These are phyloP conservation scores for Heliosperma pusillum DNA, from an alignment of 148 eudicot genomes.

Conservation along the genomic window DNA sequence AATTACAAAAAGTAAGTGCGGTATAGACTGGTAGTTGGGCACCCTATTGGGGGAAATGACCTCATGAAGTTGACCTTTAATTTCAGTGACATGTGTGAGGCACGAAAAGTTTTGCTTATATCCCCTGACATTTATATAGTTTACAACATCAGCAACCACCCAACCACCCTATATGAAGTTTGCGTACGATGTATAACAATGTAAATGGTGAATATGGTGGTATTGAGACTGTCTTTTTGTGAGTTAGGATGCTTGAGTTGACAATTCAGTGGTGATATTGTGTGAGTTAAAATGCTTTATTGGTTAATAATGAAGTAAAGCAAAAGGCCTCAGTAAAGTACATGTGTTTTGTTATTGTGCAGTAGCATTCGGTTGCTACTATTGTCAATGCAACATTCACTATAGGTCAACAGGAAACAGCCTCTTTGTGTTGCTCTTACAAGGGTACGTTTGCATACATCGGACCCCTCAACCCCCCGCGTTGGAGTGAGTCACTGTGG, in stretches of 20 bases:
- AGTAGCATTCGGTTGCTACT: neutral
- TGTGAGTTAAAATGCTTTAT: neutral
- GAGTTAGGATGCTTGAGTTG: neutral
- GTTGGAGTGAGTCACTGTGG: neutral
- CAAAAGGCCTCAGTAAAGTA: neutral
- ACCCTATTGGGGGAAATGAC: neutral
- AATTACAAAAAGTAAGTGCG: slow-evolving; percentile 66
- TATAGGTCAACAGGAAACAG: neutral
- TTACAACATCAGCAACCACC: neutral
- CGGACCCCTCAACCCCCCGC: neutral
- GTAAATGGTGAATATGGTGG: neutral
- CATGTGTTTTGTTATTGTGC: neutral
- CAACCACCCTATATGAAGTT: neutral
- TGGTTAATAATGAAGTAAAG: neutral
- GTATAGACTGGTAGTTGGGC: neutral
- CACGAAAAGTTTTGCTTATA: too few relatives aligned
- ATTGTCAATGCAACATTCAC: neutral
- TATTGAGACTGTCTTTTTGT: neutral
- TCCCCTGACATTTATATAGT: neutral
- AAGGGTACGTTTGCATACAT: neutral
- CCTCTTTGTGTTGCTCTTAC: neutral
- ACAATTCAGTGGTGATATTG: neutral
- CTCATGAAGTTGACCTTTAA: neutral
- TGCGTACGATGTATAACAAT: slow-evolving; percentile 1
- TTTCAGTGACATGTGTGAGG: neutral